Percentiles rank a stretch among this genome's conserved stretches.
These are phyloP conservation scores for Ophiognomonia clavigignenti-juglandacearum DNA, from an alignment of 2,329 filamentous ascomycete genomes.

Conservation along the genomic window DNA sequence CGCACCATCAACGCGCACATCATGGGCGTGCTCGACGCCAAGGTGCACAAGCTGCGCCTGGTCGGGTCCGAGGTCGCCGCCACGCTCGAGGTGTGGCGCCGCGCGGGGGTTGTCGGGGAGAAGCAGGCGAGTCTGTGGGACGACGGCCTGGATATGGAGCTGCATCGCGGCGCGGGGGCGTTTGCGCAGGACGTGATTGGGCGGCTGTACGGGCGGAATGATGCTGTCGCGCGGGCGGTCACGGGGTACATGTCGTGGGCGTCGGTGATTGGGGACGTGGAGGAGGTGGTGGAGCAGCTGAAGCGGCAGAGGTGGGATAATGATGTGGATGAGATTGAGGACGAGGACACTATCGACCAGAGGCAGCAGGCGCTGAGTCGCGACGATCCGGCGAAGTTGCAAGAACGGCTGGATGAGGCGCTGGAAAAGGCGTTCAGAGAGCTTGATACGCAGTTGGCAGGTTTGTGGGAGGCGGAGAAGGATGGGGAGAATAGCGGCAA, in stretches of 20 bases:
- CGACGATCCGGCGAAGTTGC: slow-evolving; percentile 42
- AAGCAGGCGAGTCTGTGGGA: slow-evolving; percentile 63
- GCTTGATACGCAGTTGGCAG: slow-evolving; percentile 51
- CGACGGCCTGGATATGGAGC: slow-evolving; percentile 58
- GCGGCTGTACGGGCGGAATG: slow-evolving; percentile 67
- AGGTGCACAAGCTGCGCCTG: slow-evolving; percentile 58
- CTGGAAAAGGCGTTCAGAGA: slow-evolving; percentile 31
- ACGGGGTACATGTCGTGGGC: slow-evolving; percentile 69
- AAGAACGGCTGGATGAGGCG: slow-evolving; percentile 27
- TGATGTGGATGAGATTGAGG: slow-evolving; percentile 67
- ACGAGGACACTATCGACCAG: slow-evolving; percentile 64
- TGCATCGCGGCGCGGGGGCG: slow-evolving; percentile 57
- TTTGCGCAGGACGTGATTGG: slow-evolving; percentile 68
- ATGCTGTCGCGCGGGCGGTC: slow-evolving; percentile 57
- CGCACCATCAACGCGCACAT: slow-evolving; percentile 65
- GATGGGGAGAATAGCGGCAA: slow-evolving; percentile 43
- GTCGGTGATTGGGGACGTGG: slow-evolving; percentile 63
- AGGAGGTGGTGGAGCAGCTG: slow-evolving; percentile 58
- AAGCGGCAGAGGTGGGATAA: slow-evolving; percentile 70
- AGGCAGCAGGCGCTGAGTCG: slow-evolving; percentile 64
- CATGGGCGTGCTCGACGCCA: slow-evolving; percentile 55
- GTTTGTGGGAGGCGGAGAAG: slow-evolving; percentile 43
- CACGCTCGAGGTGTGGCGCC: slow-evolving; percentile 57
- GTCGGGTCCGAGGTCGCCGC: slow-evolving; percentile 62
- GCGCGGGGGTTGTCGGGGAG: slow-evolving; percentile 44